Conservation (phyloP, 73 alveolate genomes). For the Paramecium sexaurelia region DNA sequence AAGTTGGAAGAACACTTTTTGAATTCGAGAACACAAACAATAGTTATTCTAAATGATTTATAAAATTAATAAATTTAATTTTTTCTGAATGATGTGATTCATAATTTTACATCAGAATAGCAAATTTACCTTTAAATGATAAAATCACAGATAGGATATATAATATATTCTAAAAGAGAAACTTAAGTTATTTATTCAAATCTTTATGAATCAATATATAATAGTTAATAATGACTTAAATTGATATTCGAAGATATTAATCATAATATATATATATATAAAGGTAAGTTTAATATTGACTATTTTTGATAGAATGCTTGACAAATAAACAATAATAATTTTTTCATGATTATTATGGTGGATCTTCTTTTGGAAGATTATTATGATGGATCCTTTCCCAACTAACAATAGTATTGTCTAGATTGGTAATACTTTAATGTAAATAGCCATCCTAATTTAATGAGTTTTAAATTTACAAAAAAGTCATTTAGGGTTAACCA, state of each 20-base stretch:
- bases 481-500: slow-evolving; percentile 60
- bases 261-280: too few species aligned
- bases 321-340: not conserved
- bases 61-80: slow-evolving; percentile 11
- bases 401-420: slow-evolving; percentile 31
- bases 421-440: slow-evolving; percentile 37
- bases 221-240: too few species aligned
- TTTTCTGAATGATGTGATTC: slow-evolving; percentile 22
- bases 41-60: not conserved
- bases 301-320: not conserved
- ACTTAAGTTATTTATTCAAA: too few species aligned
- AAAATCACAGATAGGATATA: too few species aligned
- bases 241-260: too few species aligned
- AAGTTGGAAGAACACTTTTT: slow-evolving; percentile 42
- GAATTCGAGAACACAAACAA: slow-evolving; percentile 12
- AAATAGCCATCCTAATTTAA: slow-evolving; percentile 24
- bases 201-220: too few species aligned
- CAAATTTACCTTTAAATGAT: too few species aligned
- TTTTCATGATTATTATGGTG: not conserved
- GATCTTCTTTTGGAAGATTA: slow-evolving; percentile 45
- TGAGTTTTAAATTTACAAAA: not conserved
- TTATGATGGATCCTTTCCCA: slow-evolving; percentile 57
- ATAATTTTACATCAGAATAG: slow-evolving; percentile 6
- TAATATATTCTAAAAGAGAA: slow-evolving; percentile 71
- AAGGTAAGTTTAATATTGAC: not conserved